Evolutionary conservation across 305 asterid species (phyloP), one percentile per base, ranked within the genome.

Genomic region (Petunia hybrid): DNA sequence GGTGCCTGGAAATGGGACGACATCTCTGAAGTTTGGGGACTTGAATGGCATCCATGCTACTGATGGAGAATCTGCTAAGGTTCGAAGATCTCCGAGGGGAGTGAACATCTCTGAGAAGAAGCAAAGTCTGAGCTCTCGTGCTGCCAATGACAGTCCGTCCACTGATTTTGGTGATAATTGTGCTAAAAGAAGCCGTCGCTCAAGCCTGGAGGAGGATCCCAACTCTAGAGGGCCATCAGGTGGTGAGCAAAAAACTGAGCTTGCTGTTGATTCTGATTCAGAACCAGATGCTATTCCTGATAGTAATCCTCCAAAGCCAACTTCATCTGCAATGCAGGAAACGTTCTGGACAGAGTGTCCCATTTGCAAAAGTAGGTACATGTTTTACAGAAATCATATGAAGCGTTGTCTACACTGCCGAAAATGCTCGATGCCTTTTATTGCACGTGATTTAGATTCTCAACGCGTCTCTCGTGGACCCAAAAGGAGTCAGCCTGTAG

Each of bases 261-360:
- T 84, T 57, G 5, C 1, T 57, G 87, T 76, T 81, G 93, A 87
- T 82, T 81, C 87, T 7, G 90, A 84, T 48, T 55, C 78, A 42
- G 92, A 85, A 55, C 22, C 70, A 3, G 55, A 67, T 67, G 42
- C 75, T 13, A 41, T 36, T 55, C 62, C 36, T 46, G 79, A 70
- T 39, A 60, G 55, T 57, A 16, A 83, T 14, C 80, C 61, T 14
- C 31, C 85, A 65, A 87, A 80, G 38, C 68, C 87, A 36, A 77
- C 80, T 56, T 8, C 88, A 60, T 51, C 90, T 51, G 59, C 22
- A 61, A 48, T 43, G 56, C 81, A 55, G 83, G 87, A 79, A 16
- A 79, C 85, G 22, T 92, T 91, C 91, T 94, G 96, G 96, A 94
- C 98, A 12, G 46, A 64, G 56, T 94, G 98, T 78, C 94, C 95